phyloP scores from a whole-genome alignment of 2,329 filamentous ascomycete species.

The Trichothecium roseum region DNA sequence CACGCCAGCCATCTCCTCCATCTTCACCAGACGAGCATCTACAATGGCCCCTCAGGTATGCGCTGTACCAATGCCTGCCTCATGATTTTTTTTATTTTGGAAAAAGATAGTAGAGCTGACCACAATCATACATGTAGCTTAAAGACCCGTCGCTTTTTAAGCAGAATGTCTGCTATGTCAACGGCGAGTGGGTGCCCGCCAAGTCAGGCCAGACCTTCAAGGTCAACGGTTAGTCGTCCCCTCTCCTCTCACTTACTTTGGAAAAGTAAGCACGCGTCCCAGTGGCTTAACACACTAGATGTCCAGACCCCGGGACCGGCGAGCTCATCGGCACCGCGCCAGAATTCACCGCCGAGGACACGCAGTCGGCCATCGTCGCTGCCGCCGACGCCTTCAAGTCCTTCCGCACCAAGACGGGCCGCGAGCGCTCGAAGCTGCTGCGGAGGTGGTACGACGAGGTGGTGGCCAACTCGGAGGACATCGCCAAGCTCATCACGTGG shows the following conservation, averaged over 20 bases:
- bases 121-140: constrained; percentile 36
- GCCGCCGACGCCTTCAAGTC: constrained; percentile 64
- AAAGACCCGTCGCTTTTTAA: constrained; percentile 77
- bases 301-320: constrained; percentile 71
- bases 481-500: constrained; percentile 76
- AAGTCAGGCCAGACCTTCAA: constrained; percentile 87
- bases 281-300: constrained; percentile 2
- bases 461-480: constrained; percentile 66
- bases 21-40: constrained; percentile 28
- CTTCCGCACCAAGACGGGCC: constrained; percentile 62
- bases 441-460: constrained; percentile 76
- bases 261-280: too few species aligned
- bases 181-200: constrained; percentile 84
- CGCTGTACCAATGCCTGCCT: too few species aligned
- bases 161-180: constrained; percentile 67
- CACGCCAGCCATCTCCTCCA: constrained; percentile 1
- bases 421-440: constrained; percentile 63
- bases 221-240: constrained; percentile 48
- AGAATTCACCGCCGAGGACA: constrained; percentile 72
- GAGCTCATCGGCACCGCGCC: constrained; percentile 73
- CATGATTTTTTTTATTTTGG: too few species aligned
- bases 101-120: not conserved
- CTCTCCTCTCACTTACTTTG: not conserved
- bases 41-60: constrained; percentile 36
- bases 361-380: constrained; percentile 72